Conservation (phyloP, 2,329 filamentous ascomycete genomes). For the Apiospora aurea region DNA sequence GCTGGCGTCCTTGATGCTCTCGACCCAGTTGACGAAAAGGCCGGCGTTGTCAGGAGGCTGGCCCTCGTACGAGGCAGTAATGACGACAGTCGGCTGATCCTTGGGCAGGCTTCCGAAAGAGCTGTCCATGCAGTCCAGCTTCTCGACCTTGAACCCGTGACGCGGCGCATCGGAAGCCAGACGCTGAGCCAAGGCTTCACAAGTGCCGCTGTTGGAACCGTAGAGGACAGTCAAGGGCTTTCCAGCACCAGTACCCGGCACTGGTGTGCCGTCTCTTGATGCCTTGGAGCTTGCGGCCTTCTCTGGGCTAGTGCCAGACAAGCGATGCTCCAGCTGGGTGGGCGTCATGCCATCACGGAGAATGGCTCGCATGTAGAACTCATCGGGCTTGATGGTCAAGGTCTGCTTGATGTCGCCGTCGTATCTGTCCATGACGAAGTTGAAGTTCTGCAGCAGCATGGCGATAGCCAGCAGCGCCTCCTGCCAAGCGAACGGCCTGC, state of each 20-base stretch:
- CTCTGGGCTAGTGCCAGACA: conserved; percentile 38
- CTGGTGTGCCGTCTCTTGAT: neutral
- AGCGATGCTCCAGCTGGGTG: conserved; percentile 53
- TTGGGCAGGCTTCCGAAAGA: conserved; percentile 56
- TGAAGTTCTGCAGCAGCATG: conserved; percentile 74
- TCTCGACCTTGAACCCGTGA: conserved; percentile 64
- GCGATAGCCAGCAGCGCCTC: conserved; percentile 56
- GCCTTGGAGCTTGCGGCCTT: neutral
- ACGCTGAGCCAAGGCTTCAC: conserved; percentile 71
- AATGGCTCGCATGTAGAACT: conserved; percentile 58
- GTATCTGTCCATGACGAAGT: conserved; percentile 68
- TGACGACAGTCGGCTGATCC: conserved; percentile 58
- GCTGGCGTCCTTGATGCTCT: conserved; percentile 51
- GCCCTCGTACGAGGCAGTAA: conserved; percentile 65
- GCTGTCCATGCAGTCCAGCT: conserved; percentile 62
- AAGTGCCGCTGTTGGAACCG: conserved; percentile 78
- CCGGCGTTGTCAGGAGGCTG: conserved; percentile 63
- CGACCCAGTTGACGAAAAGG: conserved; percentile 62
- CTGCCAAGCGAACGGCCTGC: conserved; percentile 61
- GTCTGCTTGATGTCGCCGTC: conserved; percentile 49
- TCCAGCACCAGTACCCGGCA: conserved; percentile 26
- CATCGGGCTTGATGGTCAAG: conserved; percentile 27
- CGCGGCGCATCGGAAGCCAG: conserved; percentile 64
- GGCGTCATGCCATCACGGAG: conserved; percentile 54
- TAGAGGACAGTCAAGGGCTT: conserved; percentile 71